These are phyloP conservation scores for Nothophaeocryptopus gaeumannii DNA, from an alignment of 2,329 filamentous ascomycete genomes.

Conservation along the genomic window DNA sequence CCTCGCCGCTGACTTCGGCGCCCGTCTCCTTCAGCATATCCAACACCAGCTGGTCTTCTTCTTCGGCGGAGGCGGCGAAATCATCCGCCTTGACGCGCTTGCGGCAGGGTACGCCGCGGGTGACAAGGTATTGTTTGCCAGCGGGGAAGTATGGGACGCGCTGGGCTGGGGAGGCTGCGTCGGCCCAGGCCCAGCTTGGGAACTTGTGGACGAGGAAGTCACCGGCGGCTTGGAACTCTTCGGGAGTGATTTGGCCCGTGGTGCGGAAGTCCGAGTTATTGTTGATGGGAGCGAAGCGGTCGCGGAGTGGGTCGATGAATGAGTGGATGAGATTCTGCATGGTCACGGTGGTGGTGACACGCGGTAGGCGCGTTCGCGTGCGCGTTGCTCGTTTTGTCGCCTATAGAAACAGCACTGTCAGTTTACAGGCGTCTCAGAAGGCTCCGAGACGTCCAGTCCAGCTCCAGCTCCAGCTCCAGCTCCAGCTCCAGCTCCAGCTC, in stretches of 20 bases:
- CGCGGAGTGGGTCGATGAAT: conserved; percentile 78
- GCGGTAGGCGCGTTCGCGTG: too few relatives aligned
- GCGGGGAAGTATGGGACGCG: conserved; percentile 77
- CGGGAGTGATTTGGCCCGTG: conserved; percentile 93
- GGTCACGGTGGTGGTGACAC: background rate
- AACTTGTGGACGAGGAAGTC: conserved; percentile 99
- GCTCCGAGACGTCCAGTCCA: too few relatives aligned
- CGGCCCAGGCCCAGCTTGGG: conserved; percentile 95
- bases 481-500: too few relatives aligned
- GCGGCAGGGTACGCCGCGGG: conserved; percentile 90
- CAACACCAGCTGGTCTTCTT: conserved; percentile 80
- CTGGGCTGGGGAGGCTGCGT: conserved; percentile 76
- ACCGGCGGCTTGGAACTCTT: conserved; percentile 92
- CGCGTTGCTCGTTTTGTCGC: too few relatives aligned
- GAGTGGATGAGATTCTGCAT: conserved; percentile 95
- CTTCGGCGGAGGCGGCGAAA: conserved; percentile 83
- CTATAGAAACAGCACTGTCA: too few relatives aligned
- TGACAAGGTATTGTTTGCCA: conserved; percentile 93
- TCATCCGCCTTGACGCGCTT: conserved; percentile 77
- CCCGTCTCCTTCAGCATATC: conserved; percentile 63
- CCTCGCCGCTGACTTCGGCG: conserved; percentile 53
- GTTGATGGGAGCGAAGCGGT: conserved; percentile 83
- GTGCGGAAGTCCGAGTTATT: conserved; percentile 90
- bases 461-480: too few relatives aligned
- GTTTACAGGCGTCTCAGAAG: too few relatives aligned